Evolutionary conservation across 169 alveolate genomes (phyloP).

Genomic region (Cryptosporidium ryanae): DNA sequence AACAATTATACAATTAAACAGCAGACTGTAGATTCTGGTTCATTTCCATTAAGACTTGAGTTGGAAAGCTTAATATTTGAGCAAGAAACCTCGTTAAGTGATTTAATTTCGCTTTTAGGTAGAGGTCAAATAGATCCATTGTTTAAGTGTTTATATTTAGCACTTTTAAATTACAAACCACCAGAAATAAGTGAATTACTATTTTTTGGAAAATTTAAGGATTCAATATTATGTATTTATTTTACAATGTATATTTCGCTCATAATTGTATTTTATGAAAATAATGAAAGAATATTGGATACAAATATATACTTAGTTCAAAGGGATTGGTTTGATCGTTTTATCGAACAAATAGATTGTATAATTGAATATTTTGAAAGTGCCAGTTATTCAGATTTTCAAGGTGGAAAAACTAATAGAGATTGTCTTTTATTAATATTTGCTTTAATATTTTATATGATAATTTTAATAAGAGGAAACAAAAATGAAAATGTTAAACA

Average conservation of each 20-base stretch:
- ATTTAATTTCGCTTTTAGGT: conserved; percentile 17
- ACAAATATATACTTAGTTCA: background rate
- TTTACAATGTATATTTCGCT: conserved; percentile 29
- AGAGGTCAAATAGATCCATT: background rate
- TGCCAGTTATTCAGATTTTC: background rate
- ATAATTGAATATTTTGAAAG: conserved; percentile 17
- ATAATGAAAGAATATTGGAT: background rate
- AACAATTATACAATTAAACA: background rate
- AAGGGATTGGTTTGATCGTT: conserved; percentile 32
- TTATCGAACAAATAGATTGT: conserved; percentile 1
- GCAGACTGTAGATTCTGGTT: background rate
- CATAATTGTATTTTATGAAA: background rate
- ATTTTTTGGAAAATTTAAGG: background rate
- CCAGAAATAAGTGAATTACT: conserved; percentile 24
- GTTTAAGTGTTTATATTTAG: background rate
- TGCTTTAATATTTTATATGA: conserved; percentile 26
- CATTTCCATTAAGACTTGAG: conserved; percentile 25
- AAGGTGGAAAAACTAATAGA: background rate
- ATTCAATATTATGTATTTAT: conserved; percentile 42
- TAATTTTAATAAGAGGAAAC: conserved; percentile 2
- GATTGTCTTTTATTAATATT: conserved; percentile 35
- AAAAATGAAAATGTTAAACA: background rate
- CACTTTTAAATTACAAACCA: conserved; percentile 35
- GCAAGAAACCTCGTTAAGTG: conserved; percentile 18
- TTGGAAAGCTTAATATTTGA: conserved; percentile 13